A percentile compares a stretch with the other conserved stretches of the same genome.
Conservation (phyloP, 116 monocot species). For the Papilionanthe hybrid region DNA sequence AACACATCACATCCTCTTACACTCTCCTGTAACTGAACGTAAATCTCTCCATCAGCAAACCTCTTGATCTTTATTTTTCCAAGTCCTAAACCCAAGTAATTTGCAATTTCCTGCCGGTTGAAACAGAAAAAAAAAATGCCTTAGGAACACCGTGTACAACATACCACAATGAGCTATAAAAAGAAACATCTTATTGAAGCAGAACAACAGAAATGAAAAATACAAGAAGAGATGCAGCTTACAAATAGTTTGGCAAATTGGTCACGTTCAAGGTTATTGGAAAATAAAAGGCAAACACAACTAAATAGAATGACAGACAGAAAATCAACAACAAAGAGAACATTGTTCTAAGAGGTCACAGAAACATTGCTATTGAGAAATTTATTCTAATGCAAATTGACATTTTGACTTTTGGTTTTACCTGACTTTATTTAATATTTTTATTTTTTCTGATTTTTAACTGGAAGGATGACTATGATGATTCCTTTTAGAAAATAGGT, state of each 20-base stretch:
- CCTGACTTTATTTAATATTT: not conserved
- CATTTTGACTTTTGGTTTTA: not conserved
- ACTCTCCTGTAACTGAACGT: constrained; percentile 96
- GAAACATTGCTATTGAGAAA: not conserved
- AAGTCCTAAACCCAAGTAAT: constrained; percentile 77
- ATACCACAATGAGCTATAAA: not conserved
- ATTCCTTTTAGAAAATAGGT: not conserved
- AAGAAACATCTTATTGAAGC: not conserved
- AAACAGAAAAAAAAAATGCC: not conserved
- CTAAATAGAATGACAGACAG: not conserved
- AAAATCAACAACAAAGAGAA: not conserved
- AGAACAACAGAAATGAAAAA: not conserved
- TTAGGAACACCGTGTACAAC: not conserved
- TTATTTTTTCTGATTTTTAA: not conserved
- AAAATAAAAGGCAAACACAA: not conserved
- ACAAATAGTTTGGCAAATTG: not conserved
- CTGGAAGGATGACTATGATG: not conserved
- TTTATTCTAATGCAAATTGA: not conserved
- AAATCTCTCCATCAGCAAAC: constrained; percentile 96
- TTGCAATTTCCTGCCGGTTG: constrained; percentile 60
- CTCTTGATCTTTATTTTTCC: constrained; percentile 91
- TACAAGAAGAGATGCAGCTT: not conserved
- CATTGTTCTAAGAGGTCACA: not conserved
- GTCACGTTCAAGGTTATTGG: not conserved
- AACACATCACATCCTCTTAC: constrained; percentile 97